phyloP scores from a whole-genome alignment of 176 grass and related monocot genomes.

The Oryza brachyantha region DNA sequence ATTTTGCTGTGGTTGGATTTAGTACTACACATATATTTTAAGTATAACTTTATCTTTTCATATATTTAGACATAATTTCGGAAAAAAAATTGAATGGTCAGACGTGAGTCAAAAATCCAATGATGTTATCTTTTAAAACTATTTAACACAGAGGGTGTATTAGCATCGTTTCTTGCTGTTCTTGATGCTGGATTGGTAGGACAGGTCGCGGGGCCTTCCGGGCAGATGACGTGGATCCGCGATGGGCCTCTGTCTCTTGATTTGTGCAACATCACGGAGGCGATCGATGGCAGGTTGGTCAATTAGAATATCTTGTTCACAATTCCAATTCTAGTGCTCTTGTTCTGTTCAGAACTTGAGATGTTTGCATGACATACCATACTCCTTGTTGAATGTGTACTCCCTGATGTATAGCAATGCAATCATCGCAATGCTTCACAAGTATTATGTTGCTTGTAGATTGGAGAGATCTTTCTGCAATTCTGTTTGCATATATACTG shows the following conservation, averaged over 20 bases:
- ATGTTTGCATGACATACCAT: no score
- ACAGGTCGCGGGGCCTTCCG: constrained; percentile 82
- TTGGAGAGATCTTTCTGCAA: neutral
- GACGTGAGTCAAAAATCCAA: no score
- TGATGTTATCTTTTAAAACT: no score
- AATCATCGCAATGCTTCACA: neutral
- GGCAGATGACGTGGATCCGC: constrained; percentile 89
- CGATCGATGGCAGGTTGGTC: constrained; percentile 66
- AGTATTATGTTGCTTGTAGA: neutral
- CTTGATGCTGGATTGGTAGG: neutral
- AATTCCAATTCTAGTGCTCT: neutral
- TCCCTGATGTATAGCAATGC: neutral
- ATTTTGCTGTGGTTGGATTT: no score
- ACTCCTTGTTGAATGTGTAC: neutral
- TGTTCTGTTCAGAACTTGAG: neutral
- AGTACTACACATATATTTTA: no score
- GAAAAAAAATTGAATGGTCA: no score
- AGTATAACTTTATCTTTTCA: no score
- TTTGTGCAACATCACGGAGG: constrained; percentile 56
- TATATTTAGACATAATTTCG: no score
- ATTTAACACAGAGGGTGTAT: no score
- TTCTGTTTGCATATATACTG: neutral
- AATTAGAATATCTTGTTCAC: neutral
- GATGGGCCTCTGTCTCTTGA: constrained; percentile 60
- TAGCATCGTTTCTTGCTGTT: neutral